Evolutionary conservation across 192 early-diverging fungal genomes (phyloP), one percentile per base, ranked within the genome.

Genomic region (Coemansia sp.): DNA sequence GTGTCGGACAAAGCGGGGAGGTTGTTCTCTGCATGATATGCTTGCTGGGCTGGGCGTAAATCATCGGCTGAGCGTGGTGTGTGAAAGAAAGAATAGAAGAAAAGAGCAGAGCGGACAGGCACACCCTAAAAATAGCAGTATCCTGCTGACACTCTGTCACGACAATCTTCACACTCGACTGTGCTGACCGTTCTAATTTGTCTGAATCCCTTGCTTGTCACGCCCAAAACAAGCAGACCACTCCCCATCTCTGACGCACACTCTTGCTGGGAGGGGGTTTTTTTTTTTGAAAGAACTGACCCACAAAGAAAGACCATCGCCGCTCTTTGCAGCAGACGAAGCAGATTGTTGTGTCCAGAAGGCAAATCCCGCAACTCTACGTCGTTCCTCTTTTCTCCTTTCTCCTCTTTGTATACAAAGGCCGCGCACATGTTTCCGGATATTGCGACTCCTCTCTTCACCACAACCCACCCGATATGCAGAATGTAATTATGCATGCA

Each of bases 141-240:
- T 26, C 26, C 51, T 54, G 51, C 8, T 54, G 51, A 54, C 51
- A 7, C 22, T 54, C 26, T 6, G 19, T 22, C 8, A 54, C 51
- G 51, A 54, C 51, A 54, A 54, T 54, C 51, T 9, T 22, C 51
- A 12, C 51, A 54, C 51, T 22, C 51, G 19, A 54, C 51, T 26
- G 26, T 26, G 26, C 26, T 26, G 26, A 26, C 26, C 26, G 26
- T 10, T 54, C 26, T 13, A 26, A 54, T 54, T 54, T 7, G 19
- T 26, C 26, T 18, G 54, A 59, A 37, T n/a, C 57, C 57, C 57
- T 59, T 59, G 57, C 57, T 59, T 59, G 57, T 41, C 57, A 13
- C 57, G 26, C 19, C 57, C 57, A 39, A 59, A 59, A 59, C 11
- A 59, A 59, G 39, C 18, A 59, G 21, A 11, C 46, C 46, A 47